Conservation (phyloP, 441 rosid genomes). For the Populus hybrid region DNA sequence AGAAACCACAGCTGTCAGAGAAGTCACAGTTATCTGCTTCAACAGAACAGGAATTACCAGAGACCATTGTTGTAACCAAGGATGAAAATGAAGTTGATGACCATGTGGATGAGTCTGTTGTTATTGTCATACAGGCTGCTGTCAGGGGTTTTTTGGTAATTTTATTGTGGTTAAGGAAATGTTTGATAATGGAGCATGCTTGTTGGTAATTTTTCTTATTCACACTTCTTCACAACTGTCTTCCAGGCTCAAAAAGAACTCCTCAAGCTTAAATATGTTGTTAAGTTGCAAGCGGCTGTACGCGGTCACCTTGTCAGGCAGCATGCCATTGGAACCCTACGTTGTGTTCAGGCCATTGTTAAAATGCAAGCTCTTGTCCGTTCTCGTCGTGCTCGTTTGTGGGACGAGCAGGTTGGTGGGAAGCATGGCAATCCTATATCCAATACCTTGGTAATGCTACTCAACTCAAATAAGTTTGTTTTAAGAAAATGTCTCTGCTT, state of each 20-base stretch:
- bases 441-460: slow-evolving; percentile 38
- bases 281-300: slow-evolving; percentile 88
- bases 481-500: background rate
- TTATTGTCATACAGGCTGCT: slow-evolving; percentile 57
- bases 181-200: background rate
- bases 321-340: slow-evolving; percentile 79
- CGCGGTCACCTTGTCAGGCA: slow-evolving; percentile 89
- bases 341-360: slow-evolving; percentile 80
- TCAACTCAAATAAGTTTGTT: slow-evolving; percentile 14
- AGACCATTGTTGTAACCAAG: slow-evolving; percentile 28
- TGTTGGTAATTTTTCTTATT: background rate
- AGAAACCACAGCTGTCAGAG: too few relatives aligned
- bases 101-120: slow-evolving; percentile 45
- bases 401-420: slow-evolving; percentile 25
- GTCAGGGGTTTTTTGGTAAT: slow-evolving; percentile 64
- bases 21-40: slow-evolving; percentile 15
- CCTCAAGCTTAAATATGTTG: slow-evolving; percentile 58
- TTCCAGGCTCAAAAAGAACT: slow-evolving; percentile 64
- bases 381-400: slow-evolving; percentile 48
- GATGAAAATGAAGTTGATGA: slow-evolving; percentile 31
- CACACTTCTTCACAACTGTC: slow-evolving; percentile 15
- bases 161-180: slow-evolving; percentile 1
- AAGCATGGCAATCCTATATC: slow-evolving; percentile 29
- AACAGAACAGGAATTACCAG: slow-evolving; percentile 32
- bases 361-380: slow-evolving; percentile 91